Base-by-base conservation (phyloP, 2,329 filamentous ascomycete genomes). In the Aspergillus udagawae region DNA sequence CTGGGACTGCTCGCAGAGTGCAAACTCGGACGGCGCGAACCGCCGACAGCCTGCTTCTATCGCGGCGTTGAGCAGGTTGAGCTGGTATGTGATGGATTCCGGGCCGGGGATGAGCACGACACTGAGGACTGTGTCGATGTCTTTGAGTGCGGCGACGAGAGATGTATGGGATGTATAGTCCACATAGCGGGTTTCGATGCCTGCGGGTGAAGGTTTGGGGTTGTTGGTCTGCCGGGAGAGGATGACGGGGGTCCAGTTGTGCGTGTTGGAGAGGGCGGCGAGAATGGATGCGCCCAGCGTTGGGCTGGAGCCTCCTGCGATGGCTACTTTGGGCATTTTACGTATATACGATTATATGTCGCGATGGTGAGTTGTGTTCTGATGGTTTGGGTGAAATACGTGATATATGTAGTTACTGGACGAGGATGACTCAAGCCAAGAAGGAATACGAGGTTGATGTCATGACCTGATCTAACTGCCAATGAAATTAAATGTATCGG, bases 11-110 rank as follows among this genome's bases (percentile, higher is more conserved):
- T 60, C 53, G 5, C 65, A 61, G 4, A 63, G 45, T 0, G 67
- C 71, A 27, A 77, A 81, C 55, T 74, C 74, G 47, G 74, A 76
- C 1, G 79, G 79, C 3, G 80, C 73, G 57, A 80, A 82, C 8
- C 80, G 73, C 44, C 70, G 67, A 1, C 80, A 73, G 1, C 78
- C 77, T 0, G 76, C 77, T 28, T 70, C 65, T 53, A 77, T 75
- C 0, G 76, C 71, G 3, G 79, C 80, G 6, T 68, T 69, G 3
- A 75, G 70, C 0, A 82, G 69, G 3, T 70, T 70, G 4, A 77
- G 67, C 52, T 82, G 75, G 4, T 70, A 60, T 7, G 58, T 57
- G n/a, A 64, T 57, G 12, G 60, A 62, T 8, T 66, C 64, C 17
- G 58, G 54, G 52, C 65, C 50, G 56, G 61, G 59, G 51, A 60